Conservation (phyloP, 2,329 filamentous ascomycete genomes). For the Trichoderma aggressivum region DNA sequence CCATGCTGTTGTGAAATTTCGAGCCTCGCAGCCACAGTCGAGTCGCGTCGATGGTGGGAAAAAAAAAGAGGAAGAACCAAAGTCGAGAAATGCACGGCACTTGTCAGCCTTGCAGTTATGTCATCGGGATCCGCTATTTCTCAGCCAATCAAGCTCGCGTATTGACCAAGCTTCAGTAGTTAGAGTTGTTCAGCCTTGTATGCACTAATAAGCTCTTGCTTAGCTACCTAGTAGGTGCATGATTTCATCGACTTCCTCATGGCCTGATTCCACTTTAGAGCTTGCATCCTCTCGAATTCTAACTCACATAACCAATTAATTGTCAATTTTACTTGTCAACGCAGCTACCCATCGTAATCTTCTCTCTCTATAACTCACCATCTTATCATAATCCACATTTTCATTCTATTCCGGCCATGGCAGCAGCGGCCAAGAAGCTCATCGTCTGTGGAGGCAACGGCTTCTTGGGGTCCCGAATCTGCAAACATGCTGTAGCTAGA, state of each 20-base stretch:
- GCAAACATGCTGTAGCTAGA: slow-evolving; percentile 78
- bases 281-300: background rate
- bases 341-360: background rate
- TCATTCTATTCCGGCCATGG: background rate
- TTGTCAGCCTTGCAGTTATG: slow-evolving; percentile 19
- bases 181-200: slow-evolving; percentile 13
- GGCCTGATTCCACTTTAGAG: background rate
- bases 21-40: background rate
- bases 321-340: background rate
- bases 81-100: slow-evolving; percentile 4
- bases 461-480: slow-evolving; percentile 85
- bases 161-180: background rate
- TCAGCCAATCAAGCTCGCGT: background rate
- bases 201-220: slow-evolving; percentile 5
- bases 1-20: slow-evolving; percentile 41
- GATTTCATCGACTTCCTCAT: slow-evolving; percentile 24
- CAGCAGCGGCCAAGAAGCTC: slow-evolving; percentile 63
- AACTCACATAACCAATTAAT: background rate
- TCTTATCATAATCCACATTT: background rate
- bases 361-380: background rate
- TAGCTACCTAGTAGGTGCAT: slow-evolving; percentile 20
- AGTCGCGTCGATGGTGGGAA: background rate
- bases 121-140: background rate
- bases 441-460: slow-evolving; percentile 93
- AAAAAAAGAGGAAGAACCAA: background rate